Percentiles rank a stretch among this genome's conserved stretches.
Conservation (phyloP, 768 basidiomycete species). For the Sutorius australiensis region DNA sequence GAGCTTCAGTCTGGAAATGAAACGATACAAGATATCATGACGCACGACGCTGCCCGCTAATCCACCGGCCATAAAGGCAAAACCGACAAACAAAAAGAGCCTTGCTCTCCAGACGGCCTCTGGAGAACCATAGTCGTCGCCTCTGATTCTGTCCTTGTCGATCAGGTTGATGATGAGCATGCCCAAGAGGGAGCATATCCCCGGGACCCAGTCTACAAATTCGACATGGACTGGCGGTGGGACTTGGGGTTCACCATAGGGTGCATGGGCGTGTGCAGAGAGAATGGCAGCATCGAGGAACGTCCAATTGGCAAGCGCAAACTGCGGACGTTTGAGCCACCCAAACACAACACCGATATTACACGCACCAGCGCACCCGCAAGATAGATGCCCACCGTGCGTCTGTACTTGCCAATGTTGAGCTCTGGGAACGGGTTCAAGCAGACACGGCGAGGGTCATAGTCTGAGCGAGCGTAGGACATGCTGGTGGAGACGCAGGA, state of each 20-base stretch:
- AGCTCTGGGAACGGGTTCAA: conserved; percentile 81
- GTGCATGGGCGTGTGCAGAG: conserved; percentile 79
- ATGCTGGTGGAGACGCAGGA: conserved; percentile 3
- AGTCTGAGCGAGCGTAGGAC: conserved; percentile 65
- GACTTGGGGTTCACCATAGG: conserved; percentile 65
- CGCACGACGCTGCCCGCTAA: conserved; percentile 94
- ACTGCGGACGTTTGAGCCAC: conserved; percentile 42
- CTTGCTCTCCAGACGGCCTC: conserved; percentile 89
- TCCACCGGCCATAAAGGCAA: conserved; percentile 96
- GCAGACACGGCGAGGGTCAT: conserved; percentile 86
- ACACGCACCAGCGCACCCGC: conserved; percentile 84
- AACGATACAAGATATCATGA: conserved; percentile 13
- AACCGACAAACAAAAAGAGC: conserved; percentile 88
- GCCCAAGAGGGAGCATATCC: conserved; percentile 87
- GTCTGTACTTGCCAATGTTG: conserved; percentile 69
- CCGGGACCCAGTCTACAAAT: conserved; percentile 98
- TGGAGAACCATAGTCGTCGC: conserved; percentile 79
- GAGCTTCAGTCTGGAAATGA: not conserved
- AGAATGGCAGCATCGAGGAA: conserved; percentile 92
- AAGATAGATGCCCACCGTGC: conserved; percentile 84
- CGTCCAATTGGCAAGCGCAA: conserved; percentile 91
- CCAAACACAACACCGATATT: not conserved
- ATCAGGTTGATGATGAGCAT: conserved; percentile 92
- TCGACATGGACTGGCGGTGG: conserved; percentile 75
- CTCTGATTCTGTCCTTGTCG: conserved; percentile 85